Evolutionary conservation across 1,284 basidiomycete genomes (phyloP).

Genomic region (Cryptococcus amylolentus): DNA sequence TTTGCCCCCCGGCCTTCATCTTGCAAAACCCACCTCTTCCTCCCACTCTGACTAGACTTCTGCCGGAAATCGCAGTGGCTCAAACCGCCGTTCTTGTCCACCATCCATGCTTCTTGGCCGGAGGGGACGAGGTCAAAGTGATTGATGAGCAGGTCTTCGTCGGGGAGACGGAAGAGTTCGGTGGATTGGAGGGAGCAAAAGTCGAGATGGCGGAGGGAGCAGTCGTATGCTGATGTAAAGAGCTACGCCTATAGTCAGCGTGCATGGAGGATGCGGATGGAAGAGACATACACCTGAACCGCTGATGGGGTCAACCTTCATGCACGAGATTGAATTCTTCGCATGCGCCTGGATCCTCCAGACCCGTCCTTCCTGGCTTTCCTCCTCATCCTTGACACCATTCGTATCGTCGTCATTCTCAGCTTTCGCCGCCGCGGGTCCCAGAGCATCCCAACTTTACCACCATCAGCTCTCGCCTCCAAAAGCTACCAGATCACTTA

Average conservation of each 20-base stretch:
- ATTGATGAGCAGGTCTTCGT: constrained; percentile 50
- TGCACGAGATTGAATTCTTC: constrained; percentile 43
- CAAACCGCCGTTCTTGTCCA: constrained; percentile 51
- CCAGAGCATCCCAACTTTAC: constrained; percentile 43
- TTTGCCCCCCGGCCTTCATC: constrained; percentile 44
- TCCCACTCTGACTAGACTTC: constrained; percentile 15
- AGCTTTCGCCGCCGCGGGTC: constrained; percentile 19
- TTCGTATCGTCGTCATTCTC: constrained; percentile 32
- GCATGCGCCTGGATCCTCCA: constrained; percentile 51
- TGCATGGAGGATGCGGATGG: background rate
- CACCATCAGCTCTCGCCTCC: constrained; percentile 6
- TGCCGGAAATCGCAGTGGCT: constrained; percentile 51
- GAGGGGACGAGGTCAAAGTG: constrained; percentile 51
- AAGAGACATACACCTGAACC: constrained; percentile 40
- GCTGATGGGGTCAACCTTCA: constrained; percentile 48
- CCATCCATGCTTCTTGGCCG: constrained; percentile 49
- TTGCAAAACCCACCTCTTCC: constrained; percentile 42
- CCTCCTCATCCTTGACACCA: constrained; percentile 24
- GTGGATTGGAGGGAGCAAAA: constrained; percentile 46
- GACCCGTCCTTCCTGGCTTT: constrained; percentile 34
- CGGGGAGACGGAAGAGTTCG: constrained; percentile 48
- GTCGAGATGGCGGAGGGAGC: constrained; percentile 49
- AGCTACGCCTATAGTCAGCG: constrained; percentile 31
- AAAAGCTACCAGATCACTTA: constrained; percentile 28
- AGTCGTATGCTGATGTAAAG: constrained; percentile 52